Evolutionary conservation across 805 yeast genomes (phyloP).

Genomic region (Yarrowia porcina): DNA sequence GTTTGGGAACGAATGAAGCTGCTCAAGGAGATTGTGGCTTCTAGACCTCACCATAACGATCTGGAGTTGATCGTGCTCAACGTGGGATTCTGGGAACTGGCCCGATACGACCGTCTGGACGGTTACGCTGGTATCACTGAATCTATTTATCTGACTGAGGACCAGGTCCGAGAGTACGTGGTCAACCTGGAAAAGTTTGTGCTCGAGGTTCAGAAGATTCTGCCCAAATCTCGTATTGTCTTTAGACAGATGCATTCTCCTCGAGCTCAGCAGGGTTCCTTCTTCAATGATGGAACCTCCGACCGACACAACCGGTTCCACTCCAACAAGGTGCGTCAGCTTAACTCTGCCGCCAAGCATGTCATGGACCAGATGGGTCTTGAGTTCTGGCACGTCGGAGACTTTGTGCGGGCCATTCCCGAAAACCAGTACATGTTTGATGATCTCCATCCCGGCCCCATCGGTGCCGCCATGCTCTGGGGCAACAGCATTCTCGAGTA

Average conservation of each 20-base stretch:
- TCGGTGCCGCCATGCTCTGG: slow-evolving; percentile 26
- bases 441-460: slow-evolving; percentile 25
- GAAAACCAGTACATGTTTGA: slow-evolving; percentile 27
- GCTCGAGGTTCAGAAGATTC: not conserved
- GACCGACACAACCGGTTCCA: slow-evolving; percentile 26
- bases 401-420: slow-evolving; percentile 25
- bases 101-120: slow-evolving; percentile 25
- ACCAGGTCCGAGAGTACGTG: slow-evolving; percentile 24
- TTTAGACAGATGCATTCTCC: slow-evolving; percentile 27
- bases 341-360: slow-evolving; percentile 23
- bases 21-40: not conserved
- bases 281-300: slow-evolving; percentile 15
- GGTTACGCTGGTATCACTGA: slow-evolving; percentile 10
- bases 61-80: slow-evolving; percentile 21
- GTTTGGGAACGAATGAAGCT: slow-evolving; percentile 18
- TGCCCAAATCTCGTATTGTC: slow-evolving; percentile 23
- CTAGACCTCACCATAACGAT: slow-evolving; percentile 22
- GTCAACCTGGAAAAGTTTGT: slow-evolving; percentile 8
- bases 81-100: slow-evolving; percentile 27
- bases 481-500: slow-evolving; percentile 27
- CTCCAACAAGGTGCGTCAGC: slow-evolving; percentile 26
- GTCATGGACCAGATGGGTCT: slow-evolving; percentile 14
- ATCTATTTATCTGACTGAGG: slow-evolving; percentile 16
- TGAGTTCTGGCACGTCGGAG: slow-evolving; percentile 27
- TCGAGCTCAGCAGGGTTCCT: slow-evolving; percentile 21